These are phyloP conservation scores for Phylloboletellus chloephorus DNA, from an alignment of 1,284 basidiomycete species.

Conservation along the genomic window DNA sequence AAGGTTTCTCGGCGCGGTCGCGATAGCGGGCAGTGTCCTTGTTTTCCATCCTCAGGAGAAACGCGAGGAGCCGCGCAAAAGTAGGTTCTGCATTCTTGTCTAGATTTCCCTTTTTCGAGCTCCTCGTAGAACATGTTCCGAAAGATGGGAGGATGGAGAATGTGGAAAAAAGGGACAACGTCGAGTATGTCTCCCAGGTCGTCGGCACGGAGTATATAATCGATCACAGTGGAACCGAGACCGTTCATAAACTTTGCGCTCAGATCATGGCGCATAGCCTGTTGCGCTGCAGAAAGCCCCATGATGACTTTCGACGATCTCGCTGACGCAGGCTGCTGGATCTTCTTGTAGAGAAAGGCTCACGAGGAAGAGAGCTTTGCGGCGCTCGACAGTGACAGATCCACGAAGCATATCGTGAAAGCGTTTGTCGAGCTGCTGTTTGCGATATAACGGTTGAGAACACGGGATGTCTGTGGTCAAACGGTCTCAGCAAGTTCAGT, in stretches of 20 bases:
- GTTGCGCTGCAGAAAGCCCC: slow-evolving; percentile 42
- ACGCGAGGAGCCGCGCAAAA: slow-evolving; percentile 49
- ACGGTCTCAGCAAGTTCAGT: no score
- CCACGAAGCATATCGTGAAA: slow-evolving; percentile 25
- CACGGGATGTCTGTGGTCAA: no score
- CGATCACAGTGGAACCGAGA: slow-evolving; percentile 34
- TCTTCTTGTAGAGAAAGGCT: slow-evolving; percentile 39
- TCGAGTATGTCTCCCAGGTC: slow-evolving; percentile 43
- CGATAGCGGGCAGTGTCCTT: slow-evolving; percentile 36
- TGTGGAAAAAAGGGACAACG: slow-evolving; percentile 31
- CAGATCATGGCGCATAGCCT: slow-evolving; percentile 42
- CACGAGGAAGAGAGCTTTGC: slow-evolving; percentile 40
- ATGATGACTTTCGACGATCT: slow-evolving; percentile 35
- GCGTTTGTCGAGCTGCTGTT: no score
- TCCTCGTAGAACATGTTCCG: slow-evolving; percentile 42
- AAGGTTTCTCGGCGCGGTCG: slow-evolving; percentile 33
- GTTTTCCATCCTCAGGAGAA: slow-evolving; percentile 41
- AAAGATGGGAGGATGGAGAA: slow-evolving; percentile 53
- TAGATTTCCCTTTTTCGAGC: slow-evolving; percentile 37
- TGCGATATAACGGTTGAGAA: slow-evolving; percentile 17
- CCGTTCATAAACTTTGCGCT: slow-evolving; percentile 42
- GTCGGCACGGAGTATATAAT: slow-evolving; percentile 40
- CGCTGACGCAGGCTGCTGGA: slow-evolving; percentile 36
- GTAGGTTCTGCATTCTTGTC: slow-evolving; percentile 31
- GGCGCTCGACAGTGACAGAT: slow-evolving; percentile 13